Base-by-base conservation (phyloP, 2,329 filamentous ascomycete species). In the Calonectria honghensis region DNA sequence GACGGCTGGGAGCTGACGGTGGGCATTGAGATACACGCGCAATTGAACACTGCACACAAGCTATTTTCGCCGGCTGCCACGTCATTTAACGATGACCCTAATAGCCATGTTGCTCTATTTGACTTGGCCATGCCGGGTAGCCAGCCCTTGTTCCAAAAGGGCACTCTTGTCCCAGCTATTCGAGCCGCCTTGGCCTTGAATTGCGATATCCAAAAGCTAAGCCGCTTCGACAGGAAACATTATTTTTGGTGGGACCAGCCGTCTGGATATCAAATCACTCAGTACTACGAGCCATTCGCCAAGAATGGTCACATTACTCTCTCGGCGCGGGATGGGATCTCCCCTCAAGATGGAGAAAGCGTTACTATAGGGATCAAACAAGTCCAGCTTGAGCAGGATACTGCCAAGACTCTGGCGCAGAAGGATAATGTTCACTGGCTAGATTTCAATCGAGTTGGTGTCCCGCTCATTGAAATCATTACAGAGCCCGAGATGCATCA, bases 191-290 rank as follows among this genome's bases (percentile, higher is more conserved):
- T 98, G 65, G 95, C 96, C 0, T 88, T 99, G 57, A 91, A 93
- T 73, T 98, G 97, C 85, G 87, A 92, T 1, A 90, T 98, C 68
- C 94, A 97, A 82, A 88, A 86, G 1, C 89, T 91, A 79, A 98
- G 96, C 84, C 92, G 91, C 69, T 99, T 98, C 86, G 97, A 99
- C 85, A 91, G 97, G 77, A 99, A 99, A 84, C 97, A 99, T 85
- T 99, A 99, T 86, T 98, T 99, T 85, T 98, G 98, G 88, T 98
- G 97, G 91, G 97, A 99, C 84, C 97, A 99, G 85, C 97, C 97
- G 0, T 91, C 95, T 0, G 97, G 97, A 0, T 99, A 99, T 85
- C 97, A 99, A 85, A 98, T 99, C 76, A 99, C 97, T 2, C 97
- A 99, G 83, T 98, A 96, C 86, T 98, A 98, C 84, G 87, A 92